Percentiles rank a stretch among this genome's conserved stretches.
phyloP scores from a whole-genome alignment of 306 rosid species.

The Luffa aegyptiaca region DNA sequence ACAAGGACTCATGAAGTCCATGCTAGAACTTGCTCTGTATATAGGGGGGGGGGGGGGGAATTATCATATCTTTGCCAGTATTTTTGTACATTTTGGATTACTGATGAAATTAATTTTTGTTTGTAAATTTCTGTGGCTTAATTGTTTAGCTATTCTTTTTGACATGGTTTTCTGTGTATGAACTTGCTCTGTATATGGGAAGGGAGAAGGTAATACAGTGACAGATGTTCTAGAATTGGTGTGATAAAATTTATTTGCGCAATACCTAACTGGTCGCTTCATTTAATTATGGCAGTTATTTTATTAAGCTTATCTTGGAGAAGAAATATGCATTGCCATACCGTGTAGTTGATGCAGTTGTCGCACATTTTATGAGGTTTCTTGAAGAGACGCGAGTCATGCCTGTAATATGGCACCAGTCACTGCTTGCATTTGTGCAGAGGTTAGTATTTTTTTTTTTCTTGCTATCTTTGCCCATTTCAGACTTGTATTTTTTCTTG shows the following conservation, averaged over 20 bases:
- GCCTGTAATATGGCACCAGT: slow-evolving; percentile 99
- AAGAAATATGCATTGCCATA: slow-evolving; percentile 88
- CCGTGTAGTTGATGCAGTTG: slow-evolving; percentile 70
- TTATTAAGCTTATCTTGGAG: slow-evolving; percentile 88
- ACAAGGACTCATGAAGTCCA: too few species aligned
- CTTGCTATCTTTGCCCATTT: not conserved
- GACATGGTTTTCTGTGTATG: not conserved
- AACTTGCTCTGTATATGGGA: not conserved
- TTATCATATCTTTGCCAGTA: not conserved
- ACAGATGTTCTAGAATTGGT: not conserved
- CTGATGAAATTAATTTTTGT: not conserved
- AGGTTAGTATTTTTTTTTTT: slow-evolving; percentile 36
- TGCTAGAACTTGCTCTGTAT: too few species aligned
- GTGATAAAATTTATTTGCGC: not conserved
- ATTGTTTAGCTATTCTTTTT: not conserved
- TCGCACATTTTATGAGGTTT: slow-evolving; percentile 76
- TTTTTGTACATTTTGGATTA: not conserved
- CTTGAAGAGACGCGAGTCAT: slow-evolving; percentile 49
- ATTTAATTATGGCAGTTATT: slow-evolving; percentile 52
- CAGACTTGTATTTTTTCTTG: too few species aligned
- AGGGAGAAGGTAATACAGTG: not conserved
- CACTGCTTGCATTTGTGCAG: slow-evolving; percentile 85
- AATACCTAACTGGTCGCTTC: not conserved
- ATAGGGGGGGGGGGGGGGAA: not conserved
- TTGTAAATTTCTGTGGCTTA: not conserved